Evolutionary conservation across 208 protist species (phyloP).

Genomic region (Wallacemonas rigidus): DNA sequence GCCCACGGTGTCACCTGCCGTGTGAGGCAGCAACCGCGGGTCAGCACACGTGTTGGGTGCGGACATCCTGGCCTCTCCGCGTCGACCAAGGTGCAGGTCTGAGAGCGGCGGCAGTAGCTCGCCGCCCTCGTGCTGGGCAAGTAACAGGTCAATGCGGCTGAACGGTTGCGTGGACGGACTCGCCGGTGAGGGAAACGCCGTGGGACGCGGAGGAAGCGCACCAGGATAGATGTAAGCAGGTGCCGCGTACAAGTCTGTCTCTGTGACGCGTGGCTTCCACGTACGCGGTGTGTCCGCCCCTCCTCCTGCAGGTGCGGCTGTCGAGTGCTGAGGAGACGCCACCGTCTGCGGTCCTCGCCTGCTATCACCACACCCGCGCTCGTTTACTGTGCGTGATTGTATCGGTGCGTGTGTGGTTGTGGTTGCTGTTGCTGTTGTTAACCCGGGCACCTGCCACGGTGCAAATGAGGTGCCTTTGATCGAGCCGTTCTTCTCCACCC

Average conservation of each 20-base stretch:
- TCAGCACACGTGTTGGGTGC: too few species aligned
- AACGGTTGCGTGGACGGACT: background rate
- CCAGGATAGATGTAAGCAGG: background rate
- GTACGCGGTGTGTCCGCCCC: background rate
- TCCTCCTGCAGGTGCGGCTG: background rate
- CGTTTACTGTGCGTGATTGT: background rate
- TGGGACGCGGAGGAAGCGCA: background rate
- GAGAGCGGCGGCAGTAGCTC: background rate
- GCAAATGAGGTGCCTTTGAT: background rate
- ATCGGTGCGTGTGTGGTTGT: background rate
- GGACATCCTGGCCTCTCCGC: too few species aligned
- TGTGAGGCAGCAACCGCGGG: too few species aligned
- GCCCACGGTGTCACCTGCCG: too few species aligned
- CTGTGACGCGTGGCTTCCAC: background rate
- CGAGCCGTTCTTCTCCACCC: too few species aligned
- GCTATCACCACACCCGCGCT: too few species aligned
- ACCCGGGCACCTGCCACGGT: slow-evolving; percentile 15
- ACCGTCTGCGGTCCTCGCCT: too few species aligned
- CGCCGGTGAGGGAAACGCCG: background rate
- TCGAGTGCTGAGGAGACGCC: too few species aligned
- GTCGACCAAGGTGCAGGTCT: background rate
- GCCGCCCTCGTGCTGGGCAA: background rate
- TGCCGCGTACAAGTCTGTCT: background rate
- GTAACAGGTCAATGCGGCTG: background rate
- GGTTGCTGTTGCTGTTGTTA: background rate